Percentiles rank a stretch among this genome's conserved stretches.
These are phyloP conservation scores for Diplotaxis tenuifolia DNA, from an alignment of 345 rosid species.

Conservation along the genomic window DNA sequence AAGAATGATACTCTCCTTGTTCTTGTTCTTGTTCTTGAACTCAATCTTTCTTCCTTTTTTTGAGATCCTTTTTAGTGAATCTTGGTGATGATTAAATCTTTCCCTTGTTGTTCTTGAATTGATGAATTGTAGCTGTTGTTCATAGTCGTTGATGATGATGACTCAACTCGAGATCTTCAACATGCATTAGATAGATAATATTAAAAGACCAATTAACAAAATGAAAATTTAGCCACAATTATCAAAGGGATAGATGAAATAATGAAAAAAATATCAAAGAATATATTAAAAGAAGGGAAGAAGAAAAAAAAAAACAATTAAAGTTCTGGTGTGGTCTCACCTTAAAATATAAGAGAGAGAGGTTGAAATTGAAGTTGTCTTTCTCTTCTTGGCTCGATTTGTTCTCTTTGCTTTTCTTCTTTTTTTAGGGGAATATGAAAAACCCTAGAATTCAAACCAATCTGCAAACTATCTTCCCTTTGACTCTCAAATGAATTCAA, in stretches of 20 bases:
- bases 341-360: conserved; percentile 26
- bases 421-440: conserved; percentile 15
- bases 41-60: conserved; percentile 2
- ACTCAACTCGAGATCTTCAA: conserved; percentile 40
- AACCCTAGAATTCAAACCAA: conserved; percentile 35
- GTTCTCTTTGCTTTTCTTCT: conserved; percentile 30
- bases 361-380: conserved; percentile 25
- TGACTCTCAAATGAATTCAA: conserved; percentile 26
- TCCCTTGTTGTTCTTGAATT: conserved; percentile 23
- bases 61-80: conserved; percentile 21
- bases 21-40: background rate
- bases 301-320: conserved; percentile 4
- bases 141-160: conserved; percentile 22
- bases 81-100: conserved; percentile 22
- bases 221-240: conserved; percentile 39
- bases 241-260: conserved; percentile 21
- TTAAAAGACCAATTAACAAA: conserved; percentile 26
- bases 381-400: conserved; percentile 29
- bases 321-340: conserved; percentile 43
- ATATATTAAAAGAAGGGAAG: conserved; percentile 29
- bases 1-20: background rate
- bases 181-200: conserved; percentile 23
- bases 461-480: conserved; percentile 2
- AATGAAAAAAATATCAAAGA: conserved; percentile 21
- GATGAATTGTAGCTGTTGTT: conserved; percentile 20